Conservation (phyloP, 2,329 filamentous ascomycete genomes). For the Neopestalotiopsis sp. region DNA sequence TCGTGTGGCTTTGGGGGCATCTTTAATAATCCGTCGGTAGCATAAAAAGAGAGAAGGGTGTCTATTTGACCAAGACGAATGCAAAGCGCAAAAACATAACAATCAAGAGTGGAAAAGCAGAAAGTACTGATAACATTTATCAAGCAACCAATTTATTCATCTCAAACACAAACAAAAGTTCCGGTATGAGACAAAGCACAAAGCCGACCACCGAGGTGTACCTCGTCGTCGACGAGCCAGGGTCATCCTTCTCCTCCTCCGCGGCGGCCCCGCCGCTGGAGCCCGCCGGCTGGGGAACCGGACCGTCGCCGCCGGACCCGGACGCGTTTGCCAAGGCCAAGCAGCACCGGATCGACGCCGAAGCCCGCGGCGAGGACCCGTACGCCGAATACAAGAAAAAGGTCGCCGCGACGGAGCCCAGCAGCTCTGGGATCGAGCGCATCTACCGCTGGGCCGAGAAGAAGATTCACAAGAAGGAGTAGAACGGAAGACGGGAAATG, state of each 20-base stretch:
- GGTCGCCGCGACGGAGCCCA: conserved; percentile 1
- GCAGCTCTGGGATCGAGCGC: conserved; percentile 6
- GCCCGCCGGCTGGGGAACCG: conserved; percentile 34
- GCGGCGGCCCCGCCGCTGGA: background rate
- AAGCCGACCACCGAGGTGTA: background rate
- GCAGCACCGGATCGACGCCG: conserved; percentile 30
- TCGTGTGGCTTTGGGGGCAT: no score
- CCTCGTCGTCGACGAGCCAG: background rate
- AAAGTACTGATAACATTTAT: no score
- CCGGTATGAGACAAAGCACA: background rate
- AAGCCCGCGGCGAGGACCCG: conserved; percentile 10
- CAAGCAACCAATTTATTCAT: no score
- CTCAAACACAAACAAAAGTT: no score
- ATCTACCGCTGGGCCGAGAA: conserved; percentile 1
- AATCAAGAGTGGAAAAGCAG: no score
- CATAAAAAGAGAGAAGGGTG: no score
- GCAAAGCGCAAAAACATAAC: no score
- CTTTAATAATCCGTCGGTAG: no score
- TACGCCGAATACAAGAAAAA: conserved; percentile 4
- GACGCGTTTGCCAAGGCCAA: background rate
- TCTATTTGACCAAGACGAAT: no score
- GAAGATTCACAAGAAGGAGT: background rate
- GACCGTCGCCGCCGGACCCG: conserved; percentile 59
- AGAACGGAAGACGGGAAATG: no score
- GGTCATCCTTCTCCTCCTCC: no score